A percentile compares a stretch with the other conserved stretches of the same genome.
Evolutionary conservation across 2,329 filamentous ascomycete species (phyloP).

Genomic region (Aureobasidium leucospermi): DNA sequence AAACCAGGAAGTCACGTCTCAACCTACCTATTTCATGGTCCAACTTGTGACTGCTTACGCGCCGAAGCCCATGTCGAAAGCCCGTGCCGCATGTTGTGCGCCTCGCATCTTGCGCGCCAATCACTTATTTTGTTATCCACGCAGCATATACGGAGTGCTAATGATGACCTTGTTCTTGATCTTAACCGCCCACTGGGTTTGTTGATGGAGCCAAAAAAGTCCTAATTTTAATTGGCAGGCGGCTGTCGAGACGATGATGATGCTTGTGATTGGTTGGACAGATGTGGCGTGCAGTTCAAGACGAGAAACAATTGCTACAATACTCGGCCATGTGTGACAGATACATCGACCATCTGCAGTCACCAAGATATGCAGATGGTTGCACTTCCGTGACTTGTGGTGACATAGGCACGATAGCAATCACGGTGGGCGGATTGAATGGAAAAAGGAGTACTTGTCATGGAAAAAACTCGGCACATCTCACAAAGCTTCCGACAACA

Average conservation of each 20-base stretch:
- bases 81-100: constrained; percentile 8
- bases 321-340: background rate
- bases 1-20: background rate
- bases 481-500: no score
- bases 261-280: background rate
- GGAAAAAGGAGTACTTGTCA: no score
- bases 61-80: constrained; percentile 3
- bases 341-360: background rate
- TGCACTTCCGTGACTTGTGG: no score
- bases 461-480: no score
- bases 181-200: background rate
- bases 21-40: constrained; percentile 7
- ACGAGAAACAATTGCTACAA: background rate
- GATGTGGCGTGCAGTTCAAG: background rate
- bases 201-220: background rate
- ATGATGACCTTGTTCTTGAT: no score
- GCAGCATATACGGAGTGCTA: background rate
- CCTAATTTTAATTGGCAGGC: background rate
- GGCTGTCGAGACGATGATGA: background rate
- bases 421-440: no score
- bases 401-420: no score
- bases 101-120: background rate
- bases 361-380: background rate
- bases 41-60: background rate
- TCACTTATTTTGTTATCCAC: background rate